Base-by-base conservation (phyloP, 2,329 filamentous ascomycete genomes). In the Colletotrichum plurivorum region DNA sequence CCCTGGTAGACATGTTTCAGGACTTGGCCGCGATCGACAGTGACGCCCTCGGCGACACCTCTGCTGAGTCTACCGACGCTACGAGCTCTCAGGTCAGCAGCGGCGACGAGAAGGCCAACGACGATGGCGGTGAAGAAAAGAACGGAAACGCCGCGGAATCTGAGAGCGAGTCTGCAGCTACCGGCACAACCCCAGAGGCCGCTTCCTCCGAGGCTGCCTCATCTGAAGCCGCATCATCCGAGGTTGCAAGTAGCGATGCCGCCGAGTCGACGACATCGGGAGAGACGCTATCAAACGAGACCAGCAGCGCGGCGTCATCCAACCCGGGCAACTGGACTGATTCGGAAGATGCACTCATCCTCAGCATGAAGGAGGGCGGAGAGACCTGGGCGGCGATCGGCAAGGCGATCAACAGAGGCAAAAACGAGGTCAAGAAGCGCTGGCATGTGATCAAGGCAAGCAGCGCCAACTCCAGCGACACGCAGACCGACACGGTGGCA, bases 271-370 rank as follows among this genome's bases (percentile, higher is more conserved):
- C 36, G 7, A 56, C 55, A 1, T 63, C 59, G 36, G 54, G 65
- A 3, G 66, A 69, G 39, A 46, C 69, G 9, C 54, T 54, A 15
- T 63, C 59, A 10, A n/a, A 56, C 9, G 59, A 69, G 20, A 52
- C 13, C 56, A 5, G 22, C 56, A 5, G 63, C 22, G 48, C 55
- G 12, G 48, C 58, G n/a, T 36, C 54, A 12, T 46, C 49, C 5
- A 39, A 22, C 18, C 3, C 20, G 3, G 62, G 66, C 43, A 43
- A 49, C 4, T 82, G 80, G 80, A 74, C 77, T 10, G 57, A 77
- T 9, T 82, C 81, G 0, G 76, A 82, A 27, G 79, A 82, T 57
- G 69, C 71, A 12, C 69, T 79, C 4, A 75, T 82, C 7, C 66
- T 74, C 2, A 74, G 75, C 45, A 79, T 82, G 78, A 82, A 80